Percentiles rank a stretch among this genome's conserved stretches.
Conservation (phyloP, 805 yeast species). For the Suhomyces vadensis region DNA sequence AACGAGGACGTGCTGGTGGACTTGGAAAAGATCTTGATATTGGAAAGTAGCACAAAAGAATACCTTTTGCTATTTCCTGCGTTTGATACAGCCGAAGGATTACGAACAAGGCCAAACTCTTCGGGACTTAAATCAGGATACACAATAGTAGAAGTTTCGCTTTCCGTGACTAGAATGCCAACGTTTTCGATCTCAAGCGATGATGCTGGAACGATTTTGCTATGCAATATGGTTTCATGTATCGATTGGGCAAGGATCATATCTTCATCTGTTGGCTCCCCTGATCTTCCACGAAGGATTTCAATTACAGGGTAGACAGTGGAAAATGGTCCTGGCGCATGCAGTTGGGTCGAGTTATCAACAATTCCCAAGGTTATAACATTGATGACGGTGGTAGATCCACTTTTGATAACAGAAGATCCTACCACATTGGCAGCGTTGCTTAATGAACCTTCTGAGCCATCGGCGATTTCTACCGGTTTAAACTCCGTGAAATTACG, state of each 20-base stretch:
- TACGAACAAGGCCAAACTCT: constrained; percentile 15
- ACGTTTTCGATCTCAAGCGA: constrained; percentile 19
- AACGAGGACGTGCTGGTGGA: constrained; percentile 62
- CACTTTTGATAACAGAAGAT: constrained; percentile 66
- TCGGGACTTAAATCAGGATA: constrained; percentile 27
- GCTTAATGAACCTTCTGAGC: constrained; percentile 36
- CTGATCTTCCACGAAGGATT: constrained; percentile 69
- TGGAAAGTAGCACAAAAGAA: constrained; percentile 61
- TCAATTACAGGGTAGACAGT: constrained; percentile 73
- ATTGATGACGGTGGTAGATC: constrained; percentile 72
- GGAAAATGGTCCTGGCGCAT: constrained; percentile 22
- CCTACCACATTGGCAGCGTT: constrained; percentile 46
- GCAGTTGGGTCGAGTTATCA: constrained; percentile 46
- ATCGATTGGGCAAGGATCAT: constrained; percentile 68
- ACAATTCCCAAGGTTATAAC: constrained; percentile 67
- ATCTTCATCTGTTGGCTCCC: constrained; percentile 86
- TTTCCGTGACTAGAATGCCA: constrained; percentile 19
- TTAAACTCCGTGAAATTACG: constrained; percentile 74
- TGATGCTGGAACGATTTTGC: constrained; percentile 49
- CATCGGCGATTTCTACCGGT: constrained; percentile 45
- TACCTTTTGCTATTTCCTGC: constrained; percentile 18
- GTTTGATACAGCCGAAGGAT: constrained; percentile 4
- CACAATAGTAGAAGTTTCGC: constrained; percentile 17
- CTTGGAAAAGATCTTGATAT: constrained; percentile 73
- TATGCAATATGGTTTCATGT: constrained; percentile 59